Base-by-base conservation (phyloP, 192 early-diverging fungal genomes). In the Umbelopsis isabellina region DNA sequence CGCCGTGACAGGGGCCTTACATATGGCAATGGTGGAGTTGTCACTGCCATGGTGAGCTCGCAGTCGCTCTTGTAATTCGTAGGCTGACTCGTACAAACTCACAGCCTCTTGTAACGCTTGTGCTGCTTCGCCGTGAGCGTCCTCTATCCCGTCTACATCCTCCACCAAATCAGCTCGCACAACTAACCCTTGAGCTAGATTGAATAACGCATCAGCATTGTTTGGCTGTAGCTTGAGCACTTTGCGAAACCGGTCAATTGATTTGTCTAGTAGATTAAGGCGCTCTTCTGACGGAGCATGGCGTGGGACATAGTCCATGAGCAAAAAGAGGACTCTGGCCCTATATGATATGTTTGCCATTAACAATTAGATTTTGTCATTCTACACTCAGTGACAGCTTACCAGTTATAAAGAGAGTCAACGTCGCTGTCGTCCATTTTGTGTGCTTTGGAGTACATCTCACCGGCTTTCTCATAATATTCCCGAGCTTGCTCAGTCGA, bases 391-490 rank as follows among this genome's bases (percentile, higher is more conserved):
- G 30, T 1, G 18, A 47, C 35, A 16, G 49, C 51, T 77, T 77
- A 86, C 88, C 87, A 86, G 71, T 92, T 92, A 73, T 92, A 92
- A 20, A 90, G 73, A 72, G 83, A 84, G 70, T 90, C 89, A 15
- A 80, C 77, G 45, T 88, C 84, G 10, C 85, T 76, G 4, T 75
- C 67, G 35, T 87, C 84, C 44, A 89, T 74, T 13, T 74, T 65
- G 55, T 84, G 79, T 20, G 91, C 90, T 41, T 82, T 82, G 50
- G 72, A 79, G 71, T 92, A 92, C 76, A 87, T 82, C 58, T 90
- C 88, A 18, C 80, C 79, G 33, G 91, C 86, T 48, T 76, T 80
- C 67, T 90, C 88, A 65, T 91, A 93, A 53, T 83, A 89, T 3
- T 88, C 77, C 25, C 82, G 61, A 0, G 91, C 87, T 71, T 92